Conservation (phyloP, 2,329 filamentous ascomycete genomes). For the Colletotrichum sp. region DNA sequence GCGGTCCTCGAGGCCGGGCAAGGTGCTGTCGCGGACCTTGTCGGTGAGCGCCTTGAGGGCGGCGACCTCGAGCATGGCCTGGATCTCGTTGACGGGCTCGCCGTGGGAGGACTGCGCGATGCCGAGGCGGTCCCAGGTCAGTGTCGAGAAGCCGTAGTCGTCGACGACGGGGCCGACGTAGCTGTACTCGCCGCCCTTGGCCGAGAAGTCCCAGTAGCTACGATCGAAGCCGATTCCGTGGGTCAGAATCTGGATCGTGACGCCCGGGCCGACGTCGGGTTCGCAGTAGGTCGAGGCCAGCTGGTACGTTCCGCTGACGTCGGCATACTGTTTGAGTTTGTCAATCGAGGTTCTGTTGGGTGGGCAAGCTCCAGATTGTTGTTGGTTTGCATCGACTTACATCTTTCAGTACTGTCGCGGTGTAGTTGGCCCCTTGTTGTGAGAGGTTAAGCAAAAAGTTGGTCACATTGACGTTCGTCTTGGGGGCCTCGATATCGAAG, state of each 20-base stretch:
- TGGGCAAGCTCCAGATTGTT: background rate
- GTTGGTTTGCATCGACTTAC: conserved; percentile 32
- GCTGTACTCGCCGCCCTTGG: conserved; percentile 65
- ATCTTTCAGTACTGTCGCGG: conserved; percentile 46
- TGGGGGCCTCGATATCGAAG: conserved; percentile 54
- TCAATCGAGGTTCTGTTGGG: background rate
- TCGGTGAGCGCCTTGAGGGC: conserved; percentile 60
- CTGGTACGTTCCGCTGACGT: conserved; percentile 57
- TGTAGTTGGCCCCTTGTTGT: conserved; percentile 55
- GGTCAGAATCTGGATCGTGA: conserved; percentile 43
- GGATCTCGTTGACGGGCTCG: conserved; percentile 65
- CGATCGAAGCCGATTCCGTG: conserved; percentile 45
- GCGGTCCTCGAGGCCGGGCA: conserved; percentile 43
- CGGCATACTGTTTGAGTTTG: conserved; percentile 43
- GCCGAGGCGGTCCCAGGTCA: conserved; percentile 67
- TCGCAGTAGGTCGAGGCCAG: conserved; percentile 67
- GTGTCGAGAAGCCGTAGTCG: conserved; percentile 60
- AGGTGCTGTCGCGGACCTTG: conserved; percentile 47
- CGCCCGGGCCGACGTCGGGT: conserved; percentile 50
- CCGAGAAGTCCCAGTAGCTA: conserved; percentile 67
- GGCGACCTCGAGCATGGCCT: conserved; percentile 62
- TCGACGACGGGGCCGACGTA: conserved; percentile 63
- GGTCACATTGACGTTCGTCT: conserved; percentile 61
- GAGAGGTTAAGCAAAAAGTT: conserved; percentile 58
- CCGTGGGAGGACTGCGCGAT: conserved; percentile 63